Conservation (phyloP, 2,329 filamentous ascomycete genomes). For the Pestalotiopsis sp. region DNA sequence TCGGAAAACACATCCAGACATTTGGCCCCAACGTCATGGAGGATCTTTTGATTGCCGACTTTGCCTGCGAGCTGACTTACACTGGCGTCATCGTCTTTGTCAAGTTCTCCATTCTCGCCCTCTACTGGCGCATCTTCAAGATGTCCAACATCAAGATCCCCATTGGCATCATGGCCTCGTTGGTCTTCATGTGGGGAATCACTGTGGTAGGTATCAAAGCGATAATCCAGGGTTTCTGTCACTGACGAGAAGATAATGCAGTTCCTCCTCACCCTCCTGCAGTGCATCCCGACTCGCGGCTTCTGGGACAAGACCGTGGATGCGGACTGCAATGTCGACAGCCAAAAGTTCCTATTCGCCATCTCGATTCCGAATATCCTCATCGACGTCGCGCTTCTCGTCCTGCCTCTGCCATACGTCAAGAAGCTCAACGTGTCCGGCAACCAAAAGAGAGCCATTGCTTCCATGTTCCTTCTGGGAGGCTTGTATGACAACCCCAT, state of each 20-base stretch:
- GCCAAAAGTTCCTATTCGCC: constrained; percentile 9
- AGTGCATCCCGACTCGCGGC: constrained; percentile 9
- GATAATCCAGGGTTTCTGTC: neutral
- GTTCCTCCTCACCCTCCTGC: constrained; percentile 7
- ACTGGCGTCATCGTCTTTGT: constrained; percentile 18
- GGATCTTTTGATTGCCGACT: constrained; percentile 9
- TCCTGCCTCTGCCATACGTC: constrained; percentile 1
- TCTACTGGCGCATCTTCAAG: constrained; percentile 19
- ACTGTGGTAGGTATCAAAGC: neutral
- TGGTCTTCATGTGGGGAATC: neutral
- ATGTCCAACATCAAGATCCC: constrained; percentile 14
- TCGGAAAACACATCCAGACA: constrained; percentile 14
- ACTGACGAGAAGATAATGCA: neutral
- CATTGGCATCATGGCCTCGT: neutral
- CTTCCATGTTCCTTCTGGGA: constrained; percentile 5
- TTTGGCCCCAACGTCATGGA: constrained; percentile 10
- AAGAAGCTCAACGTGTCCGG: neutral
- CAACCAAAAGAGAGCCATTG: constrained; percentile 6
- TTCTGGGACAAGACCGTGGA: constrained; percentile 8
- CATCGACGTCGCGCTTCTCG: constrained; percentile 8
- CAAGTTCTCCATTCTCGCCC: constrained; percentile 16
- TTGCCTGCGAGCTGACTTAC: constrained; percentile 15
- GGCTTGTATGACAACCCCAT: constrained; percentile 5
- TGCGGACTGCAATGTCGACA: constrained; percentile 8
- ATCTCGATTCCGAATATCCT: constrained; percentile 11